These are phyloP conservation scores for Tephrocybe sp. DNA, from an alignment of 768 basidiomycete genomes.

Conservation along the genomic window DNA sequence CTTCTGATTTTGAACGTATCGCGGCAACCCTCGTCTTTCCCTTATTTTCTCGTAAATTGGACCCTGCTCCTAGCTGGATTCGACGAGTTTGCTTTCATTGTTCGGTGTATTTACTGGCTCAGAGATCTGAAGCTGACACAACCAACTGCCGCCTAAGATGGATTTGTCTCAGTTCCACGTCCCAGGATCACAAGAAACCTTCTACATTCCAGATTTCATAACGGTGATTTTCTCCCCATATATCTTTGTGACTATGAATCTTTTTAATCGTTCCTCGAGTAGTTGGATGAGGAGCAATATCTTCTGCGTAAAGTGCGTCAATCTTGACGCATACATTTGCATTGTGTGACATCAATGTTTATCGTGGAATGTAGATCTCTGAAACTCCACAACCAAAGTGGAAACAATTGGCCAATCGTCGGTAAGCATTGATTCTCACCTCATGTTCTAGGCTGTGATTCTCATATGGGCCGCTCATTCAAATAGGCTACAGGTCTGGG, in stretches of 20 bases:
- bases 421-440: slow-evolving; percentile 39
- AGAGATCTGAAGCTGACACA: no score
- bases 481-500: slow-evolving; percentile 69
- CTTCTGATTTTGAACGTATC: neutral
- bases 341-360: neutral
- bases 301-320: slow-evolving; percentile 69
- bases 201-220: slow-evolving; percentile 79
- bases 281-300: slow-evolving; percentile 72
- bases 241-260: slow-evolving; percentile 8
- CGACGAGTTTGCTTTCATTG: no score
- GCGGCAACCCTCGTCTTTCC: neutral
- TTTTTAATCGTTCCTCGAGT: slow-evolving; percentile 3
- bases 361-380: slow-evolving; percentile 48
- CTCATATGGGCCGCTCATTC: neutral
- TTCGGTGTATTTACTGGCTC: no score
- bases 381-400: slow-evolving; percentile 81
- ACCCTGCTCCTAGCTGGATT: neutral
- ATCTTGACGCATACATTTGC: neutral
- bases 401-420: slow-evolving; percentile 71
- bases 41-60: neutral
- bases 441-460: slow-evolving; percentile 1
- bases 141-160: no score
- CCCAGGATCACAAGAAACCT: slow-evolving; percentile 36
- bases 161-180: slow-evolving; percentile 29
- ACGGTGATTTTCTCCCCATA: slow-evolving; percentile 29